Conservation (phyloP, 2,329 filamentous ascomycete species). For the Botrytis fabae region DNA sequence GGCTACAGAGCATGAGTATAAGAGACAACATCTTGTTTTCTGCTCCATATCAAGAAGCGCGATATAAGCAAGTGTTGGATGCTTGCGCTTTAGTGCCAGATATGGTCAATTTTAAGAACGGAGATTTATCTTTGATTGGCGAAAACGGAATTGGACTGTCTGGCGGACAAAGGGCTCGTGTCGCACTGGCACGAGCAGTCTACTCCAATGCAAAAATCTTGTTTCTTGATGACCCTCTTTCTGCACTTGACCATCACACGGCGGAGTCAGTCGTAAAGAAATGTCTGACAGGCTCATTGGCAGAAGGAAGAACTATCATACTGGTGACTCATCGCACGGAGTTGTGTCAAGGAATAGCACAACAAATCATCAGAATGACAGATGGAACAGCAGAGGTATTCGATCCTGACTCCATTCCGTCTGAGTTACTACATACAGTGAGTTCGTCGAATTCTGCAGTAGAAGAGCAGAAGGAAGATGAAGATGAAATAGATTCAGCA, state of each 20-base stretch:
- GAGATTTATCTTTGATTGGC: conserved; percentile 61
- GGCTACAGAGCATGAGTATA: conserved; percentile 70
- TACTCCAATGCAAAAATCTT: conserved; percentile 57
- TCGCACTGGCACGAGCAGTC: conserved; percentile 60
- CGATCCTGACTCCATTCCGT: conserved; percentile 32
- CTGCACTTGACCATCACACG: conserved; percentile 63
- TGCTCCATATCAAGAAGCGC: conserved; percentile 64
- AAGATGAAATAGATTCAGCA: conserved; percentile 44
- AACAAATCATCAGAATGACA: conserved; percentile 70
- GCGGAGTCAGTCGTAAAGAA: conserved; percentile 60
- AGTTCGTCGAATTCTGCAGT: conserved; percentile 30
- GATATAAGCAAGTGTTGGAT: conserved; percentile 68
- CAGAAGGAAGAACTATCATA: conserved; percentile 55
- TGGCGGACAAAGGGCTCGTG: conserved; percentile 60
- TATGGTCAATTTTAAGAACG: conserved; percentile 61
- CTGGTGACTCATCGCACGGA: conserved; percentile 68
- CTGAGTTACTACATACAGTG: conserved; percentile 34
- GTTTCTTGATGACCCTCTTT: conserved; percentile 60
- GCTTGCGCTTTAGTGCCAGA: conserved; percentile 63
- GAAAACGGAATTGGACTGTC: conserved; percentile 63
- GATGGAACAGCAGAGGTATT: conserved; percentile 51
- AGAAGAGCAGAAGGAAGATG: conserved; percentile 33
- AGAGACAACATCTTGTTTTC: conserved; percentile 68
- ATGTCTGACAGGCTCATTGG: conserved; percentile 55
- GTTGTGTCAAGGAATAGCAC: conserved; percentile 69